phyloP scores from a whole-genome alignment of 2,329 filamentous ascomycete species.

The Phialocephala sp. region DNA sequence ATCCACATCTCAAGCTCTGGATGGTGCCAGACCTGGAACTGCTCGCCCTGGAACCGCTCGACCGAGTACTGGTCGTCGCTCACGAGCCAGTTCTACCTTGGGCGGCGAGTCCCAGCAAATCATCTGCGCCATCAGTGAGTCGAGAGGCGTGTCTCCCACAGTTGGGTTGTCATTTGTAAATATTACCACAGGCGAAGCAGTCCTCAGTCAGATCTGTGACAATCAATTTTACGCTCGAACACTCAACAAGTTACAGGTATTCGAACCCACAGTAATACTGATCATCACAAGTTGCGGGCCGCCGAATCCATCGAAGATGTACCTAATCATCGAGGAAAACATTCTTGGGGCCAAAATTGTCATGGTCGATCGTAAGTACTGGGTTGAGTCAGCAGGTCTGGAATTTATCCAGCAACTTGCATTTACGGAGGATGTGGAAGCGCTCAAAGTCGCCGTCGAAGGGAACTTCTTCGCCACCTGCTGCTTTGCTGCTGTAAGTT shows the following conservation, averaged over 20 bases:
- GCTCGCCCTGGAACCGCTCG: slow-evolving; percentile 38
- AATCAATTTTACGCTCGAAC: slow-evolving; percentile 91
- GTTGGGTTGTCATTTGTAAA: slow-evolving; percentile 90
- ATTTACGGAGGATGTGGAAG: slow-evolving; percentile 78
- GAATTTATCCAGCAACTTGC: slow-evolving; percentile 82
- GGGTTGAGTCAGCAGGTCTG: slow-evolving; percentile 79
- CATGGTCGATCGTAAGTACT: slow-evolving; percentile 76
- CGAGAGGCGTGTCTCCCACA: slow-evolving; percentile 82
- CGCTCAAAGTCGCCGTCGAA: slow-evolving; percentile 77
- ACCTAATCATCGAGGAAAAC: slow-evolving; percentile 75
- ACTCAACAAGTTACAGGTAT: slow-evolving; percentile 83
- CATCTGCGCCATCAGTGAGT: slow-evolving; percentile 88
- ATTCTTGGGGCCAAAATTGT: slow-evolving; percentile 66
- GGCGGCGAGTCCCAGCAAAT: slow-evolving; percentile 68
- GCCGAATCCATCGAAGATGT: slow-evolving; percentile 75
- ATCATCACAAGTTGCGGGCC: slow-evolving; percentile 73
- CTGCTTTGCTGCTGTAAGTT: slow-evolving; percentile 80
- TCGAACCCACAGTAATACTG: slow-evolving; percentile 79
- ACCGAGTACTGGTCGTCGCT: slow-evolving; percentile 39
- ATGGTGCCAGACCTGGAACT: slow-evolving; percentile 34
- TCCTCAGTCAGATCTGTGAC: slow-evolving; percentile 90
- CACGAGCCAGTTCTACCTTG: slow-evolving; percentile 37
- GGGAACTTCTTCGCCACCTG: slow-evolving; percentile 89
- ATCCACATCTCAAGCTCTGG: slow-evolving; percentile 36
- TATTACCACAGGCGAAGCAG: slow-evolving; percentile 80